Conservation (phyloP, 1,284 basidiomycete genomes). For the Cutaneotrichosporon cavernicola region DNA sequence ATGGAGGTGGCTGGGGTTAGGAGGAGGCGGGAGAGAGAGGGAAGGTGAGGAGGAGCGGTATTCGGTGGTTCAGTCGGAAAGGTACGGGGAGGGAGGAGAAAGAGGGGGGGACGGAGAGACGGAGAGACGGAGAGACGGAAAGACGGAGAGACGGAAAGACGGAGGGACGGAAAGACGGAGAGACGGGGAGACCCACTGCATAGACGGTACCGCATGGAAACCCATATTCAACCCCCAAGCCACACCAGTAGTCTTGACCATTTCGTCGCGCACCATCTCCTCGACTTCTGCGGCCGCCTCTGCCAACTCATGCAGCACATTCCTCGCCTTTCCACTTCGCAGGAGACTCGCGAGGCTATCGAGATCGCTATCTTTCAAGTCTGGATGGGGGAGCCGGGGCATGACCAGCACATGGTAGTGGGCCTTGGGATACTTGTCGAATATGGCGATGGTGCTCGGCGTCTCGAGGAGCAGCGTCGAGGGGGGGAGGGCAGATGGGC, state of each 20-base stretch:
- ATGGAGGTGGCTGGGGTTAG: constrained; percentile 69
- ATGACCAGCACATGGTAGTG: constrained; percentile 79
- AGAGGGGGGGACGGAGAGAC: not conserved
- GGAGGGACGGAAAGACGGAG: not conserved
- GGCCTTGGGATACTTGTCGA: constrained; percentile 80
- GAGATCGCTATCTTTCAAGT: constrained; percentile 53
- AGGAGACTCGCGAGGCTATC: constrained; percentile 65
- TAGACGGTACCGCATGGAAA: constrained; percentile 75
- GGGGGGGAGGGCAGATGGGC: constrained; percentile 61
- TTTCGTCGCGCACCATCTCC: constrained; percentile 72
- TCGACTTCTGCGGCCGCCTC: constrained; percentile 61
- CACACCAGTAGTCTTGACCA: constrained; percentile 73
- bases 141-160: constrained; percentile 23
- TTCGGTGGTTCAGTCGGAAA: no score
- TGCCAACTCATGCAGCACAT: constrained; percentile 61
- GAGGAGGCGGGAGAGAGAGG: not conserved
- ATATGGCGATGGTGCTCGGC: constrained; percentile 67
- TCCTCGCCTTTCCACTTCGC: constrained; percentile 33
- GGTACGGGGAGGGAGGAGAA: no score
- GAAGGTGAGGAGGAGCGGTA: no score
- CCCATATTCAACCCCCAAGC: constrained; percentile 77
- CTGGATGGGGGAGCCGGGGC: constrained; percentile 58
- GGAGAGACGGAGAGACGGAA: constrained; percentile 27
- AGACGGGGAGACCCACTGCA: constrained; percentile 53
- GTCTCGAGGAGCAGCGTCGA: constrained; percentile 66